phyloP scores from a whole-genome alignment of 2,329 filamentous ascomycete genomes.

The Colletotrichum lini region DNA sequence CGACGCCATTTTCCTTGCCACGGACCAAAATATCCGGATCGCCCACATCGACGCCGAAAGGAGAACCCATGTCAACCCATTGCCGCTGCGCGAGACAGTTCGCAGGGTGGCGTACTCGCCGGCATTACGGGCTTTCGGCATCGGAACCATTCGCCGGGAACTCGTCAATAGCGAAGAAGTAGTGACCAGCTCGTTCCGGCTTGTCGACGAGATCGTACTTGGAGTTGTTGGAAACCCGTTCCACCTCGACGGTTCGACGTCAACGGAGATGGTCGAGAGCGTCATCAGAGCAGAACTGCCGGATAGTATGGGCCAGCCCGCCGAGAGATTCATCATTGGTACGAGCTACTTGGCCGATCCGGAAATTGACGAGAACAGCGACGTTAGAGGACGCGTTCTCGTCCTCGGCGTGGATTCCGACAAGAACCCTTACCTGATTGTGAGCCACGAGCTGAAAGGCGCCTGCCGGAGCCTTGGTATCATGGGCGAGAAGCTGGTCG shows the following conservation, averaged over 20 bases:
- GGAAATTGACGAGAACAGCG: slow-evolving; percentile 62
- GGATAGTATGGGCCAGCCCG: slow-evolving; percentile 66
- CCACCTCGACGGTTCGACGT: slow-evolving; percentile 64
- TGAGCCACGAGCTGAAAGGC: slow-evolving; percentile 79
- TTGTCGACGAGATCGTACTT: slow-evolving; percentile 93
- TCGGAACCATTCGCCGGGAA: slow-evolving; percentile 86
- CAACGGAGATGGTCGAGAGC: slow-evolving; percentile 84
- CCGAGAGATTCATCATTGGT: slow-evolving; percentile 91
- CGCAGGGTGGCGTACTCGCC: slow-evolving; percentile 89
- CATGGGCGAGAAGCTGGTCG: slow-evolving; percentile 83
- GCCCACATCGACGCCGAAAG: slow-evolving; percentile 86
- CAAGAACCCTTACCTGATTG: slow-evolving; percentile 79
- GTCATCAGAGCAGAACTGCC: slow-evolving; percentile 83
- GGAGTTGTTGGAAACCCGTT: slow-evolving; percentile 80
- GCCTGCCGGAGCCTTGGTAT: slow-evolving; percentile 85
- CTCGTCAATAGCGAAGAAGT: slow-evolving; percentile 80
- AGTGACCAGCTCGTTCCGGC: slow-evolving; percentile 84
- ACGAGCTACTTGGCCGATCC: slow-evolving; percentile 83
- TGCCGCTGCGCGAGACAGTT: slow-evolving; percentile 86
- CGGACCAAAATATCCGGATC: slow-evolving; percentile 81
- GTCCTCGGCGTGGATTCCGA: slow-evolving; percentile 86
- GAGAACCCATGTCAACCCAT: slow-evolving; percentile 87
- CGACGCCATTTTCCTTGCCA: slow-evolving; percentile 84
- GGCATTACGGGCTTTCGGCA: slow-evolving; percentile 83
- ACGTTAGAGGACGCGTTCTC: slow-evolving; percentile 81